Percentiles rank a stretch among this genome's conserved stretches.
phyloP scores from a whole-genome alignment of 148 eudicot species.

The Chenopodium album region DNA sequence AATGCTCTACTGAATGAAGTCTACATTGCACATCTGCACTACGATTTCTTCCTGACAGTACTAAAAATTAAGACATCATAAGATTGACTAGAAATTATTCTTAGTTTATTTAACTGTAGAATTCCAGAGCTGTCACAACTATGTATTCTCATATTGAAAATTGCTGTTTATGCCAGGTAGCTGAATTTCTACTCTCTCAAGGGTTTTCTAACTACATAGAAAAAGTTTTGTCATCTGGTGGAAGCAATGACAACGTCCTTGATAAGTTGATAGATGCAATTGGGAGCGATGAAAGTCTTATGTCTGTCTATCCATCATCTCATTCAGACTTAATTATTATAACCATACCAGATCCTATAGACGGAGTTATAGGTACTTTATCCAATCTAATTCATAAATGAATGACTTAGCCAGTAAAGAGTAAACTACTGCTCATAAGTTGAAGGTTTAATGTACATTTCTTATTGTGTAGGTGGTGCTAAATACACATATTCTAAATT shows the following conservation, averaged over 20 bases:
- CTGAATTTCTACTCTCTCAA: slow-evolving; percentile 76
- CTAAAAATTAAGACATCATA: background rate
- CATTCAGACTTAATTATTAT: slow-evolving; percentile 56
- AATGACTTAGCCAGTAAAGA: background rate
- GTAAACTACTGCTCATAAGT: background rate
- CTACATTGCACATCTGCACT: background rate
- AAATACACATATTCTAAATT: slow-evolving; percentile 71
- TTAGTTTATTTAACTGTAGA: background rate
- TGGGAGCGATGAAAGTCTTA: slow-evolving; percentile 72
- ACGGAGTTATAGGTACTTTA: slow-evolving; percentile 56
- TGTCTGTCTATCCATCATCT: slow-evolving; percentile 56
- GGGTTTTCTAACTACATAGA: slow-evolving; percentile 86
- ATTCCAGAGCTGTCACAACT: background rate
- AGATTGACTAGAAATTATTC: background rate
- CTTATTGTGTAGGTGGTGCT: slow-evolving; percentile 42
- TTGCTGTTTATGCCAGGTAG: slow-evolving; percentile 45
- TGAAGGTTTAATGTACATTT: background rate
- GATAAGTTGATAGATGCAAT: slow-evolving; percentile 90
- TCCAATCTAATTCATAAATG: background rate
- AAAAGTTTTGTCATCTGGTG: slow-evolving; percentile 69
- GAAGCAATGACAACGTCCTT: slow-evolving; percentile 62
- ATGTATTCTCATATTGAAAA: slow-evolving; percentile 9
- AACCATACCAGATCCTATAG: slow-evolving; percentile 68
- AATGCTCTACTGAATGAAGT: background rate
- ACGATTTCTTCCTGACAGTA: too few species aligned